Percentiles rank a stretch among this genome's conserved stretches.
phyloP scores from a whole-genome alignment of 768 basidiomycete genomes.

The Lepiota brunneoincarnata region DNA sequence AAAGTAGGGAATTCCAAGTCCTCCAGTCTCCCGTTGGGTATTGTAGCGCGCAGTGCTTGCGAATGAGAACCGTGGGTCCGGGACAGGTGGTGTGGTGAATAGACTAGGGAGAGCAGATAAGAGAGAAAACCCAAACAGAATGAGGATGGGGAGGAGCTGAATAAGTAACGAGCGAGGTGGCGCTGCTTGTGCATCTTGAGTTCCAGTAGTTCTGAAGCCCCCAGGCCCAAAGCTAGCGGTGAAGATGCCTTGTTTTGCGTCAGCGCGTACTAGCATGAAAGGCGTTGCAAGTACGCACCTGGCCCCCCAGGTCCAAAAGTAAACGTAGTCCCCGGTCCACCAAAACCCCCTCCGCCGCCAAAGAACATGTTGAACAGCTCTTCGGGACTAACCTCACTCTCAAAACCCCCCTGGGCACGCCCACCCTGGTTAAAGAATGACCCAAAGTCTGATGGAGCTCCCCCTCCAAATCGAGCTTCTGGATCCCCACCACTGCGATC shows the following conservation, averaged over 20 bases:
- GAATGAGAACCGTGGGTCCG: slow-evolving; percentile 83
- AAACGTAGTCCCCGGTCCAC: slow-evolving; percentile 42
- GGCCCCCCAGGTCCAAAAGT: slow-evolving; percentile 54
- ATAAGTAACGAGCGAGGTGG: slow-evolving; percentile 63
- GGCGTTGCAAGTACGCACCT: slow-evolving; percentile 28
- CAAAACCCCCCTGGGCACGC: slow-evolving; percentile 43
- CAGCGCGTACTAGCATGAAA: neutral
- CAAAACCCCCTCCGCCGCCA: slow-evolving; percentile 58
- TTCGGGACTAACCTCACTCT: slow-evolving; percentile 90
- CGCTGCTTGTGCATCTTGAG: slow-evolving; percentile 25
- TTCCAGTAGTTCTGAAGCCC: slow-evolving; percentile 48
- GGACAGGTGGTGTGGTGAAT: slow-evolving; percentile 61
- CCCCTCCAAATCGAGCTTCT: slow-evolving; percentile 72
- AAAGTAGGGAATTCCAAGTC: slow-evolving; percentile 75
- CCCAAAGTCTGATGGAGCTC: slow-evolving; percentile 45
- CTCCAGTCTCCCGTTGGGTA: slow-evolving; percentile 67
- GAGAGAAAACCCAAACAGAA: slow-evolving; percentile 83
- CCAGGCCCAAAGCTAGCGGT: slow-evolving; percentile 76
- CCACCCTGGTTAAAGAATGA: slow-evolving; percentile 9
- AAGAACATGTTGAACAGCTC: slow-evolving; percentile 99
- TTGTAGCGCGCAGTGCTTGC: slow-evolving; percentile 56
- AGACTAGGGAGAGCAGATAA: slow-evolving; percentile 77
- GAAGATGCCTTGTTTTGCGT: slow-evolving; percentile 50
- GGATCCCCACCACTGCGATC: slow-evolving; percentile 88
- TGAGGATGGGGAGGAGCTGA: slow-evolving; percentile 81